Percentiles rank a stretch among this genome's conserved stretches.
These are phyloP conservation scores for Mortierella alpina DNA, from an alignment of 192 early-diverging fungal species.

Conservation along the genomic window DNA sequence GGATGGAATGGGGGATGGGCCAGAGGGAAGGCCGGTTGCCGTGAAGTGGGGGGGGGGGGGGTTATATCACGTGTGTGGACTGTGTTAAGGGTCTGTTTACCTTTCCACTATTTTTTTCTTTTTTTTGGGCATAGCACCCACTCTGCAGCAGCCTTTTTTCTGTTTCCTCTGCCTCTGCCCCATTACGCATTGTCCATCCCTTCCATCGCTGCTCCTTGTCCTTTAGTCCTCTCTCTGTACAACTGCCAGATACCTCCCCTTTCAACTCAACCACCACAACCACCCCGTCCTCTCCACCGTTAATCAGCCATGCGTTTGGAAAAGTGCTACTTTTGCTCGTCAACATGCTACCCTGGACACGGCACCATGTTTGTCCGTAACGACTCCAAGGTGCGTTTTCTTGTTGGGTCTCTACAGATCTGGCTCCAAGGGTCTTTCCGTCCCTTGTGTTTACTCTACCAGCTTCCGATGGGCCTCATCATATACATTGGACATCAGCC, in stretches of 20 bases:
- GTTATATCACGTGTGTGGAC: too few relatives aligned
- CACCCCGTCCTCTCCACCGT: neutral
- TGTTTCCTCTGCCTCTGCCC: constrained; percentile 3
- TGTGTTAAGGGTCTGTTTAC: neutral
- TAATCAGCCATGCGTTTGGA: constrained; percentile 86
- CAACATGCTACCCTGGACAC: constrained; percentile 96
- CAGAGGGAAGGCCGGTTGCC: too few relatives aligned
- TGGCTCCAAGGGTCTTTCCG: neutral
- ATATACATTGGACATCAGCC: neutral
- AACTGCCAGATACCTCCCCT: neutral
- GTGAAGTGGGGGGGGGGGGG: too few relatives aligned
- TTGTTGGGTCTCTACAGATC: neutral
- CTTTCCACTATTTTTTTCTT: constrained; percentile 13
- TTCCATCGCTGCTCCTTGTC: neutral
- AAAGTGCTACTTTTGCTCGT: constrained; percentile 99
- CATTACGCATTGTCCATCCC: neutral
- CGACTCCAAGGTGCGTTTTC: constrained; percentile 84
- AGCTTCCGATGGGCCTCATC: neutral
- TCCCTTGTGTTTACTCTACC: neutral
- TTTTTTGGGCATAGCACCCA: neutral
- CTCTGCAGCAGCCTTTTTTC: neutral
- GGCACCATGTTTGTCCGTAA: constrained; percentile 99
- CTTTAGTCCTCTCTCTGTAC: neutral
- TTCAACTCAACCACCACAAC: neutral
- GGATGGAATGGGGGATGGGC: too few relatives aligned